Evolutionary conservation across 2,329 filamentous ascomycete genomes (phyloP).

Genomic region (Magnaporthiopsis poae): DNA sequence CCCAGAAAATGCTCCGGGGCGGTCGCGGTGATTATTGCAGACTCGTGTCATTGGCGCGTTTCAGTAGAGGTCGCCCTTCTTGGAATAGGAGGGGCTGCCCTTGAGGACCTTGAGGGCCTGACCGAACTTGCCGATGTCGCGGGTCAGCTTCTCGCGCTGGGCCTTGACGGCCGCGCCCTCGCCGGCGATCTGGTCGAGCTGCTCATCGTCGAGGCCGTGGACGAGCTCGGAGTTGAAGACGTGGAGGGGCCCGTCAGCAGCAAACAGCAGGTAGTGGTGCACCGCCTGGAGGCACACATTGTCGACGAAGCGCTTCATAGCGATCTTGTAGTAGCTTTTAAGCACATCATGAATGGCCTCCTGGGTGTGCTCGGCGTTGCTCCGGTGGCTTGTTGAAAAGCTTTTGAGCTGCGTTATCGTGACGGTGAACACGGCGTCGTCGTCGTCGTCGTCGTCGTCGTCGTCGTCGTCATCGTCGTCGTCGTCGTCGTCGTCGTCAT

Average conservation of each 20-base stretch:
- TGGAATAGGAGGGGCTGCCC: neutral
- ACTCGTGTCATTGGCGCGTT: too few relatives aligned
- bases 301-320: constrained; percentile 53
- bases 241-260: constrained; percentile 9
- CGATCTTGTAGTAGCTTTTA: constrained; percentile 50
- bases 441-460: too few relatives aligned
- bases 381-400: neutral
- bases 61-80: too few relatives aligned
- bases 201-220: neutral
- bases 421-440: neutral
- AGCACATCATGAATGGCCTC: constrained; percentile 52
- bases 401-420: constrained; percentile 6
- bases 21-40: too few relatives aligned
- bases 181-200: constrained; percentile 6
- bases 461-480: too few relatives aligned
- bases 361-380: constrained; percentile 12
- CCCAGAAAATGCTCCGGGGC: too few relatives aligned
- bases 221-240: neutral
- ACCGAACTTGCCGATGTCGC: neutral
- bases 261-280: constrained; percentile 12
- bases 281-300: constrained; percentile 31
- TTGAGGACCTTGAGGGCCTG: constrained; percentile 1
- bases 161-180: neutral
- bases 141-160: neutral
- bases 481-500: neutral